Base-by-base conservation (phyloP, 2,329 filamentous ascomycete species). In the Clarireedia paspali region DNA sequence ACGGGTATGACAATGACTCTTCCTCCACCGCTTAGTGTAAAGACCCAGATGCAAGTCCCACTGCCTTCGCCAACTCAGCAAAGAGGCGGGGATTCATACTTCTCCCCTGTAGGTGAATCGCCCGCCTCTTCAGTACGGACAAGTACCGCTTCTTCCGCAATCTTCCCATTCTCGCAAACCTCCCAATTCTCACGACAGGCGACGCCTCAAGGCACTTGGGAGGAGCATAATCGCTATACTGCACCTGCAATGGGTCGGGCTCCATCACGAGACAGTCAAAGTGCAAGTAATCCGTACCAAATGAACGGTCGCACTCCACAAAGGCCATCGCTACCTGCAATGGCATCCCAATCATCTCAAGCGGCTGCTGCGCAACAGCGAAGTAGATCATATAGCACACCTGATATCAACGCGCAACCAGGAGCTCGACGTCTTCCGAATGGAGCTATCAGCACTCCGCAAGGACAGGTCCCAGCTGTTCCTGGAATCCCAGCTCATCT, bases 351-450 rank as follows among this genome's bases (percentile, higher is more conserved):
- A 58, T 71, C 77, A 58, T 71, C 77, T 61, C 47, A 49, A 26
- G 71, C 80, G 65, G 63, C 56, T 56, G 56, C 59, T 50, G 60
- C 67, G 60, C 85, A 89, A 68, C 84, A 87, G 67, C 81, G 91
- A 62, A 86, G 89, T 73, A 83, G 94, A 61, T 96, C 91, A 39
- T 95, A 95, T 67, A 97, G 92, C 73, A 96, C 91, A 60, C 92
- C 94, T 6, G 91, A 97, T 70, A 96, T 96, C 64, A 89, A 95
- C 62, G 85, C 81, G 53, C 78, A 80, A 60, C 78, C 78, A 67
- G 77, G 48, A 15, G 48, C 49, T 23, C 47, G 83, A 60, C 76
- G 82, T 67, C 56, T 63, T 14, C 74, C 77, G 61, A 80, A 81
- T 71, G 71, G 69, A 79, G 75, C 69, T 76, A 71, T 72, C 4